Evolutionary conservation across 1,284 basidiomycete genomes (phyloP).

Genomic region (Papiliotrema terrestris): DNA sequence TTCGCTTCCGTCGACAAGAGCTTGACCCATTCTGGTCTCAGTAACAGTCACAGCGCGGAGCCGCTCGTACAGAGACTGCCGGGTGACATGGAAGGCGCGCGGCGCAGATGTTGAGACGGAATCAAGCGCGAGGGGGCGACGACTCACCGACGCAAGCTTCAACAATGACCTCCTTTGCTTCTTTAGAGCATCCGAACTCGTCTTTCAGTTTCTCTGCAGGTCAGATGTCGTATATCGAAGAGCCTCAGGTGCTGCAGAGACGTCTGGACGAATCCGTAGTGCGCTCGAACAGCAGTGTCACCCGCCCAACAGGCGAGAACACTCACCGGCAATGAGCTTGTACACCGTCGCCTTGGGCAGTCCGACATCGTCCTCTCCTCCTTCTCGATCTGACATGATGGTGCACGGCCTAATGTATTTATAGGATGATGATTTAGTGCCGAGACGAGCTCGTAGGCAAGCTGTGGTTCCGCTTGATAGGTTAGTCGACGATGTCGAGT

Average conservation of each 20-base stretch:
- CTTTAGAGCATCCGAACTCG: conserved; percentile 89
- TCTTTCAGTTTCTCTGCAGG: conserved; percentile 77
- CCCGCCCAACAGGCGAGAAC: too few relatives aligned
- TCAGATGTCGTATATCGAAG: not conserved
- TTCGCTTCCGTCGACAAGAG: conserved; percentile 96
- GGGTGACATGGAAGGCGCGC: not conserved
- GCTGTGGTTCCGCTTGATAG: not conserved
- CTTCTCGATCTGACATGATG: conserved; percentile 44
- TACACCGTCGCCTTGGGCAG: conserved; percentile 95
- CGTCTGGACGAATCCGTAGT: too few relatives aligned
- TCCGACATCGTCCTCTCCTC: conserved; percentile 80
- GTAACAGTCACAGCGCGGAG: not conserved
- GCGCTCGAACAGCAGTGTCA: too few relatives aligned
- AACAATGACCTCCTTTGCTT: conserved; percentile 92
- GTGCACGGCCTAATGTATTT: not conserved
- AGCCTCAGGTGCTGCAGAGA: too few relatives aligned
- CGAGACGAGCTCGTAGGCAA: not conserved
- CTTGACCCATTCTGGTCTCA: conserved; percentile 84
- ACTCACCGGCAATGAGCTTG: conserved; percentile 87
- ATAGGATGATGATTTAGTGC: too few relatives aligned
- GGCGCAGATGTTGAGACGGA: not conserved
- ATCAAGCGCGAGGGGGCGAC: not conserved
- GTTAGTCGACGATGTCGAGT: not conserved
- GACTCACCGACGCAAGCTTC: conserved; percentile 94
- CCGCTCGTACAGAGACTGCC: not conserved